Percentiles rank a stretch among this genome's conserved stretches.
Evolutionary conservation across 1,139 yeast genomes (phyloP).

Genomic region (Candida sp.): DNA sequence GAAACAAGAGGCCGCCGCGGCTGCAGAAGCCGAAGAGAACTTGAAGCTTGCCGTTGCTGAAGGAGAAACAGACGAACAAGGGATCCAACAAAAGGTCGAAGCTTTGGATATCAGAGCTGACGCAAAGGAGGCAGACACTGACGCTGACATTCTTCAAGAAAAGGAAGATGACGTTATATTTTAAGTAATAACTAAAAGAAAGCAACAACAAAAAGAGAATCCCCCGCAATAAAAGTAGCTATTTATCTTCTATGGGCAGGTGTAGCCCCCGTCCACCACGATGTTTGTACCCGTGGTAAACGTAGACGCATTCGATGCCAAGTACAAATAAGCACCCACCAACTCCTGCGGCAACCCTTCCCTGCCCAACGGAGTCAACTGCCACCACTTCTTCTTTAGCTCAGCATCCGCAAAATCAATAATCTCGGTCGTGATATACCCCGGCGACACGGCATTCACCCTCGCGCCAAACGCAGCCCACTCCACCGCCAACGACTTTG

Average conservation of each 20-base stretch:
- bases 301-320: slow-evolving; percentile 81
- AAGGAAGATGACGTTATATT: slow-evolving; percentile 50
- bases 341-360: slow-evolving; percentile 83
- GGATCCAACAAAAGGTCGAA: slow-evolving; percentile 25
- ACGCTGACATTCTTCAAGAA: slow-evolving; percentile 35
- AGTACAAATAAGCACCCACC: slow-evolving; percentile 81
- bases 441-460: slow-evolving; percentile 82
- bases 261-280: slow-evolving; percentile 88
- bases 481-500: slow-evolving; percentile 79
- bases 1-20: slow-evolving; percentile 82
- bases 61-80: slow-evolving; percentile 21
- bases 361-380: slow-evolving; percentile 75
- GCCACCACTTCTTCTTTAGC: slow-evolving; percentile 37
- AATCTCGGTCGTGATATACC: slow-evolving; percentile 67
- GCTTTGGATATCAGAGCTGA: slow-evolving; percentile 25
- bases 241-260: slow-evolving; percentile 32
- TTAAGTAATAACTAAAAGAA: slow-evolving; percentile 14
- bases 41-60: slow-evolving; percentile 17
- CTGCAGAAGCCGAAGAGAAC: slow-evolving; percentile 58
- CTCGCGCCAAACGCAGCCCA: slow-evolving; percentile 78
- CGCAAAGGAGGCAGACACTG: slow-evolving; percentile 22
- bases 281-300: slow-evolving; percentile 86
- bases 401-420: slow-evolving; percentile 46
- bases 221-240: not conserved
- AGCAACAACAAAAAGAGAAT: no score